A percentile compares a stretch with the other conserved stretches of the same genome.
Evolutionary conservation across 768 basidiomycete species (phyloP).

Genomic region (Boletus sensibilis): DNA sequence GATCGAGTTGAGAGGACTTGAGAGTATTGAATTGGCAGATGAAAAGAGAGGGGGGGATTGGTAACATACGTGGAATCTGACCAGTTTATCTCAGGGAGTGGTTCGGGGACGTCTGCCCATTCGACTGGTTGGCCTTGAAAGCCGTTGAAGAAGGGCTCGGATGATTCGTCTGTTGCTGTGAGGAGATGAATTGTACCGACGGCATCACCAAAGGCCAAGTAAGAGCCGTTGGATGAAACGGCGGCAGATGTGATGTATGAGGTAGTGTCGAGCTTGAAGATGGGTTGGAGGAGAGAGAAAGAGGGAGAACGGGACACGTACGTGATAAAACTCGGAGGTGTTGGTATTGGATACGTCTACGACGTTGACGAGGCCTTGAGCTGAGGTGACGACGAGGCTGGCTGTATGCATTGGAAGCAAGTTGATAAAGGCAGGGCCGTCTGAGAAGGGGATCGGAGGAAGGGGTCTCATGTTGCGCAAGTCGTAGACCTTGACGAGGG

Average conservation of each 20-base stretch:
- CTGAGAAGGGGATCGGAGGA: slow-evolving; percentile 83
- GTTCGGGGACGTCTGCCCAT: slow-evolving; percentile 75
- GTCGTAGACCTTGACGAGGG: slow-evolving; percentile 91
- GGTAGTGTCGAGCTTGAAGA: slow-evolving; percentile 58
- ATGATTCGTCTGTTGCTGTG: slow-evolving; percentile 64
- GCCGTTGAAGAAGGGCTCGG: slow-evolving; percentile 75
- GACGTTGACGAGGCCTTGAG: slow-evolving; percentile 80
- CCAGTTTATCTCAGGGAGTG: slow-evolving; percentile 77
- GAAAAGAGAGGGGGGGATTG: not conserved
- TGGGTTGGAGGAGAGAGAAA: not conserved
- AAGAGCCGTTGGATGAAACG: slow-evolving; percentile 84
- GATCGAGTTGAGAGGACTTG: slow-evolving; percentile 82
- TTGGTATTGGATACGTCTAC: slow-evolving; percentile 76
- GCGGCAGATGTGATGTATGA: slow-evolving; percentile 80
- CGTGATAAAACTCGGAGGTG: slow-evolving; percentile 79
- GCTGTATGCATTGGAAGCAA: slow-evolving; percentile 74
- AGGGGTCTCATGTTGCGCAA: slow-evolving; percentile 78
- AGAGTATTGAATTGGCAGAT: not conserved
- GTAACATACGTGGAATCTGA: slow-evolving; percentile 67
- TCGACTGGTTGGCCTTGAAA: slow-evolving; percentile 85
- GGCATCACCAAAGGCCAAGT: slow-evolving; percentile 89
- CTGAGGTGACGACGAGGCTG: slow-evolving; percentile 71
- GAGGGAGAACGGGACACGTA: slow-evolving; percentile 26
- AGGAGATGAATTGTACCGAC: slow-evolving; percentile 82
- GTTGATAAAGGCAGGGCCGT: slow-evolving; percentile 83